phyloP scores from a whole-genome alignment of 106 monocot species.

The Cymbidium sinense region DNA sequence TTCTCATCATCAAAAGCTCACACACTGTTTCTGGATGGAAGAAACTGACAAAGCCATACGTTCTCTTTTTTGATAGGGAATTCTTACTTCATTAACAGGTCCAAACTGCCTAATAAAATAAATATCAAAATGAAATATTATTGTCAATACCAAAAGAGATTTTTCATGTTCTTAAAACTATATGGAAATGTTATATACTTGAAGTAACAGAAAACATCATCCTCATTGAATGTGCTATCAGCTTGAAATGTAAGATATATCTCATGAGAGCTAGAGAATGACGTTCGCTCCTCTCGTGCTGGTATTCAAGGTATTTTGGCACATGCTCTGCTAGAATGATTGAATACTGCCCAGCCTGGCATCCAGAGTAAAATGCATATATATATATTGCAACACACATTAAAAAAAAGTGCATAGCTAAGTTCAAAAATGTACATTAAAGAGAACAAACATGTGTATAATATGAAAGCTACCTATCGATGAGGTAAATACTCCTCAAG shows the following conservation, averaged over 20 bases:
- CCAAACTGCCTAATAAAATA: slow-evolving; percentile 51
- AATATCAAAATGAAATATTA: not conserved
- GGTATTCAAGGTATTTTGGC: slow-evolving; percentile 35
- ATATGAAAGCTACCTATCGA: slow-evolving; percentile 48
- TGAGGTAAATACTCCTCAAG: slow-evolving; percentile 51
- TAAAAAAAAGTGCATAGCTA: not conserved
- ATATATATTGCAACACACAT: not conserved
- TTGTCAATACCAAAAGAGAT: not conserved
- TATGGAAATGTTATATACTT: slow-evolving; percentile 26
- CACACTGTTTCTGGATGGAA: slow-evolving; percentile 53
- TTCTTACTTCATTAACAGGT: slow-evolving; percentile 72
- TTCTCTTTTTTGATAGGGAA: slow-evolving; percentile 70
- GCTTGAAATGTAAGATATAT: slow-evolving; percentile 90
- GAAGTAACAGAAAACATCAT: slow-evolving; percentile 74
- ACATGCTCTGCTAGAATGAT: slow-evolving; percentile 51
- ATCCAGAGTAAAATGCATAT: not conserved
- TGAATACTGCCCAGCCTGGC: slow-evolving; percentile 67
- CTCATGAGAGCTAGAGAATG: slow-evolving; percentile 39
- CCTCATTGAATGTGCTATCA: slow-evolving; percentile 68
- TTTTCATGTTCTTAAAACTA: not conserved
- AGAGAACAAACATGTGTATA: not conserved
- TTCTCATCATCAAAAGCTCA: slow-evolving; percentile 34
- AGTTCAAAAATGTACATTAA: no score
- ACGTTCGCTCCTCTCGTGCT: slow-evolving; percentile 20
- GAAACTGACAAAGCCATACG: slow-evolving; percentile 96